phyloP scores from a whole-genome alignment of 345 rosid species.

The Carallia brachiata region DNA sequence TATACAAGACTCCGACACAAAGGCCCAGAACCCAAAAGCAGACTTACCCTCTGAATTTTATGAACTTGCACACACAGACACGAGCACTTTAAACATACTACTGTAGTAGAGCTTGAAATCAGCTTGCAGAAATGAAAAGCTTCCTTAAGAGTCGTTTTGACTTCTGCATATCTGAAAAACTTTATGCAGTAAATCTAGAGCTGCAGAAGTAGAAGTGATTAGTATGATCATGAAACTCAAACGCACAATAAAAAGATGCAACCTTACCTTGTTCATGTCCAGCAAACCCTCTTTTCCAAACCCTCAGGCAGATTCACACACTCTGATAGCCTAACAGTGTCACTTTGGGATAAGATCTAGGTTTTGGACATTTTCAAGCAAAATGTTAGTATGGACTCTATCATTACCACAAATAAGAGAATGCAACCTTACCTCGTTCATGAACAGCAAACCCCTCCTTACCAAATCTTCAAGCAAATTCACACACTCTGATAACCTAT shows the following conservation, averaged over 20 bases:
- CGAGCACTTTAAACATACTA: slow-evolving; percentile 93
- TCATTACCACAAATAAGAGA: slow-evolving; percentile 3
- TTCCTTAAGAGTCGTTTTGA: slow-evolving; percentile 60
- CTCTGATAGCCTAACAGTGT: no score
- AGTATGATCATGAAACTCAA: neutral
- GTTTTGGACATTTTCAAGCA: no score
- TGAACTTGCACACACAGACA: slow-evolving; percentile 70
- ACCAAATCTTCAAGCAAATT: slow-evolving; percentile 78
- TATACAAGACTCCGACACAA: slow-evolving; percentile 5
- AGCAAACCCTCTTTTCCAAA: no score
- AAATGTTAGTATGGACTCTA: no score
- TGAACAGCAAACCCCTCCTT: slow-evolving; percentile 54
- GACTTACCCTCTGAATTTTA: slow-evolving; percentile 68
- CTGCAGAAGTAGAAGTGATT: slow-evolving; percentile 10
- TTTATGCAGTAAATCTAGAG: slow-evolving; percentile 75
- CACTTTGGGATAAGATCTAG: no score
- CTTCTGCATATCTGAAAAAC: slow-evolving; percentile 72
- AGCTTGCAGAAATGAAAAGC: slow-evolving; percentile 84
- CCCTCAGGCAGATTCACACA: no score
- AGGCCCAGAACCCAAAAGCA: slow-evolving; percentile 5
- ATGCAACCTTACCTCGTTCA: slow-evolving; percentile 57
- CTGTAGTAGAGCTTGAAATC: slow-evolving; percentile 58
- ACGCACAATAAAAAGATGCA: no score
- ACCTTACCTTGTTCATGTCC: no score
- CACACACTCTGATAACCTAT: slow-evolving; percentile 67